Base-by-base conservation (phyloP, 148 eudicot genomes). In the Rhododendron ferrugineum region DNA sequence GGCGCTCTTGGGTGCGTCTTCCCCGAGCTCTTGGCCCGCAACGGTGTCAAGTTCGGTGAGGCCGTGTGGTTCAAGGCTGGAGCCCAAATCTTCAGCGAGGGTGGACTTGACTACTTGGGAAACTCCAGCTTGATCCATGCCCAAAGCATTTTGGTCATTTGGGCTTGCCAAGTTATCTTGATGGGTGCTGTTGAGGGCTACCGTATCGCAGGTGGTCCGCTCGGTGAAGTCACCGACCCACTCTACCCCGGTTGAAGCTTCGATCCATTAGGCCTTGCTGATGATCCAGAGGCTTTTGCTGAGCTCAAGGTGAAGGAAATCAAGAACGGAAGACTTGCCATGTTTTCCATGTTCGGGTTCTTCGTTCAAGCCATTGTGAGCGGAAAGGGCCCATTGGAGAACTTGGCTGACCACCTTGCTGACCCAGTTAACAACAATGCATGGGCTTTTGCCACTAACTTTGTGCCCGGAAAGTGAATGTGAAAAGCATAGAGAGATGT, bases 51-150 rank as follows among this genome's bases (percentile, higher is more conserved):
- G 81, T 89, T 87, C 50, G 89, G 87, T 11, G 91, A 89, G 86
- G 91, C 91, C 0, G 87, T 89, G 26, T 89, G 91, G 91, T 89
- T 89, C 87, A 89, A 89, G 87, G 91, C 89, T 9, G 89, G 87
- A 22, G 83, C 91, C 56, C 91, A 89, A 56, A 89, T 87, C 80
- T 89, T 89, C 76, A 89, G 89, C 4, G 88, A 84, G 66, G 89
- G 90, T 20, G 90, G 90, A 28, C 88, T 85, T 58, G 90, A 89
- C 34, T 89, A 87, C 83, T 62, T 89, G 84, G 90, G 89, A 23
- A 89, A 87, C 87, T 87, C 90, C 1, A 89, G 86, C 87, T 85
- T 87, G 86, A 82, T 89, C 85, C 89, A 89, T 74, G 89, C 88
- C 23, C 90, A 89, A 26, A 89, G 90, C 87, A 89, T 89, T 84